phyloP scores from a whole-genome alignment of 2,329 filamentous ascomycete genomes.

The Xylaria sp. region DNA sequence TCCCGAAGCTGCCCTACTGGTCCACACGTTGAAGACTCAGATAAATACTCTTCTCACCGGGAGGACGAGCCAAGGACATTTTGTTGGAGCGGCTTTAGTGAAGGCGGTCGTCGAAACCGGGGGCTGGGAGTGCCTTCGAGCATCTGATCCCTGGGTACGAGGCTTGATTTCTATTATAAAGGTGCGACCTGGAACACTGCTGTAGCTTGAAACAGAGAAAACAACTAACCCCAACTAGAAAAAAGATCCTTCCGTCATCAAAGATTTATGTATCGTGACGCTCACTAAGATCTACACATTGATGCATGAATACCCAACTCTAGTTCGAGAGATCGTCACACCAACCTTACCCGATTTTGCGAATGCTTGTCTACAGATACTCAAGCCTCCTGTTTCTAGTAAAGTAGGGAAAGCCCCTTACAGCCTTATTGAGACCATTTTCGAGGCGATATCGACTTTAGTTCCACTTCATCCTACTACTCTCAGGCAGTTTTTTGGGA shows the following conservation, averaged over 20 bases:
- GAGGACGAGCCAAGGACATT: constrained; percentile 77
- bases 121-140: constrained; percentile 83
- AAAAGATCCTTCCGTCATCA: constrained; percentile 78
- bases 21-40: constrained; percentile 85
- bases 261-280: constrained; percentile 80
- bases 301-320: constrained; percentile 82
- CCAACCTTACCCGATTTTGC: constrained; percentile 81
- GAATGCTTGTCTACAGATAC: constrained; percentile 75
- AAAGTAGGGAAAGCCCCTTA: constrained; percentile 56
- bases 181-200: constrained; percentile 56
- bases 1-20: constrained; percentile 74
- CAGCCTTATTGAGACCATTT: constrained; percentile 72
- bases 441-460: constrained; percentile 77
- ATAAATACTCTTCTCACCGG: constrained; percentile 83
- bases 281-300: constrained; percentile 86
- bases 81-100: constrained; percentile 79
- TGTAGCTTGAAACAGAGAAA: background rate
- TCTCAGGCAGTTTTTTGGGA: constrained; percentile 78
- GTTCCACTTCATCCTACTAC: constrained; percentile 85
- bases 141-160: constrained; percentile 78
- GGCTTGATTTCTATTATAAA: constrained; percentile 79
- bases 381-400: constrained; percentile 58
- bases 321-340: constrained; percentile 88
- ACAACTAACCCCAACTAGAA: constrained; percentile 62
- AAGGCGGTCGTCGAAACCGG: constrained; percentile 86